phyloP scores from a whole-genome alignment of 1,284 basidiomycete genomes.

The Naganishia liquefaciens region DNA sequence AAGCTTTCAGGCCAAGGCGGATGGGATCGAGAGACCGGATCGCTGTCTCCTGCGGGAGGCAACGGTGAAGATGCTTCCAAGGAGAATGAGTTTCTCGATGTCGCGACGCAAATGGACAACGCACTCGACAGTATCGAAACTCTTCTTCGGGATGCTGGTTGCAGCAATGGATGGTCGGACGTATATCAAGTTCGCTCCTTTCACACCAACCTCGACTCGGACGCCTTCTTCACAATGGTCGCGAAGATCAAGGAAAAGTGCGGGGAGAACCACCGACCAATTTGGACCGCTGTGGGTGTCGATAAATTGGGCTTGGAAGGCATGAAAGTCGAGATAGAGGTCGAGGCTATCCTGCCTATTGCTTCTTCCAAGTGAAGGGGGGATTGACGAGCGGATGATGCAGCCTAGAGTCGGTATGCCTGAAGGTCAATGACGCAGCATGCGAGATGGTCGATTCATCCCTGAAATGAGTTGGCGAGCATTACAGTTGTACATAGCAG shows the following conservation, averaged over 20 bases:
- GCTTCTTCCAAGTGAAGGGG: background rate
- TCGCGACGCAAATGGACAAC: constrained; percentile 40
- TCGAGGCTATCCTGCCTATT: constrained; percentile 32
- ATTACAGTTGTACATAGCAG: too few species aligned
- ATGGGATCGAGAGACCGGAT: constrained; percentile 37
- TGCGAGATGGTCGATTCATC: too few species aligned
- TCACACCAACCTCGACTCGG: constrained; percentile 37
- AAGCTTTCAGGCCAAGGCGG: constrained; percentile 42
- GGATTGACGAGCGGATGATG: too few species aligned
- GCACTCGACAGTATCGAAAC: constrained; percentile 41
- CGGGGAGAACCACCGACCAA: constrained; percentile 39
- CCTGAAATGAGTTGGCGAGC: too few species aligned
- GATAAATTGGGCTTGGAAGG: constrained; percentile 33
- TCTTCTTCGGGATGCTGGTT: constrained; percentile 37
- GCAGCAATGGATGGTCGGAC: constrained; percentile 40
- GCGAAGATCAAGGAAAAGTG: constrained; percentile 34
- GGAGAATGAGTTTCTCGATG: constrained; percentile 17
- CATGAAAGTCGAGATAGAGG: constrained; percentile 44
- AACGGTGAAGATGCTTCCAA: constrained; percentile 3
- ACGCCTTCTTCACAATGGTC: constrained; percentile 37
- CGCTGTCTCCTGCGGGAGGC: constrained; percentile 32
- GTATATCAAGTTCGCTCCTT: constrained; percentile 39
- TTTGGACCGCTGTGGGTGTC: constrained; percentile 42
- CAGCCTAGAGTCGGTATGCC: too few species aligned
- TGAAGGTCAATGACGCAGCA: too few species aligned